Conservation (phyloP, 345 rosid species). For the Crucihimalaya himalaica region DNA sequence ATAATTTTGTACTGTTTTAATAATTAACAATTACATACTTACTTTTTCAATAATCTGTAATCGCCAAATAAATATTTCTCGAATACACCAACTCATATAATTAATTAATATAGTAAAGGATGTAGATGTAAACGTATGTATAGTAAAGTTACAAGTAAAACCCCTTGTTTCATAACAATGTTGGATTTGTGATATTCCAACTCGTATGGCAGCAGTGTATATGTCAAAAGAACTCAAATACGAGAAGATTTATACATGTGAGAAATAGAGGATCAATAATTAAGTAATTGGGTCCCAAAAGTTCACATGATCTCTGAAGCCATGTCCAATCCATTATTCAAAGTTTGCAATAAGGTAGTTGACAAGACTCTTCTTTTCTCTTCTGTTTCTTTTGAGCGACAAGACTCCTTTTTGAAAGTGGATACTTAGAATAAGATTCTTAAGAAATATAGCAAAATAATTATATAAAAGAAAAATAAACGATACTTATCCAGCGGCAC, state of each 20-base stretch:
- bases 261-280: slow-evolving; percentile 22
- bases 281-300: slow-evolving; percentile 45
- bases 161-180: too few species aligned
- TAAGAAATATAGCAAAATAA: slow-evolving; percentile 1
- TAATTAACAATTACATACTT: too few species aligned
- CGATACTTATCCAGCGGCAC: slow-evolving; percentile 34
- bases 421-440: slow-evolving; percentile 26
- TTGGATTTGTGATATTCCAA: not conserved
- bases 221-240: not conserved
- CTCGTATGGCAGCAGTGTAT: not conserved
- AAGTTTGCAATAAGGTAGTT: slow-evolving; percentile 37
- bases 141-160: too few species aligned
- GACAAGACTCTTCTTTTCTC: slow-evolving; percentile 10
- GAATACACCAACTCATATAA: too few species aligned
- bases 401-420: slow-evolving; percentile 24
- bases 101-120: too few species aligned
- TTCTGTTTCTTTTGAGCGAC: not conserved
- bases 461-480: not conserved
- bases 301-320: slow-evolving; percentile 49
- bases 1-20: too few species aligned
- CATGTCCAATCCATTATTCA: slow-evolving; percentile 55
- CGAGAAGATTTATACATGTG: slow-evolving; percentile 1
- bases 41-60: too few species aligned
- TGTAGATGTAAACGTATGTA: too few species aligned
- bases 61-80: too few species aligned